Evolutionary conservation across 768 basidiomycete species (phyloP), one percentile per base, ranked within the genome.

Genomic region (Leccinum obscurum): DNA sequence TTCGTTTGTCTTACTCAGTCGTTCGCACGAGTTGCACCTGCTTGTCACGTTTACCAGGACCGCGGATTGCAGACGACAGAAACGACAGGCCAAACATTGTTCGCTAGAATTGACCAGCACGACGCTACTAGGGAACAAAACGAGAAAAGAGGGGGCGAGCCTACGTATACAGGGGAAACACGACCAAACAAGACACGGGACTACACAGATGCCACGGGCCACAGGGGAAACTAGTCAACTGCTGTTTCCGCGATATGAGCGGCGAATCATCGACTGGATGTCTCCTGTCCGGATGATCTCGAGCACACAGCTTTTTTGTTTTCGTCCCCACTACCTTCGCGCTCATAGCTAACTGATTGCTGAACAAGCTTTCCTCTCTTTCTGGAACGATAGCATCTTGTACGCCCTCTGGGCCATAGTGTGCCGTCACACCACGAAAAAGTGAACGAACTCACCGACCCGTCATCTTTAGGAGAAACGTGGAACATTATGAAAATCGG

Each of bases 401-500:
- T 99, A 99, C 76, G 95, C 96, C 14, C 83, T 99, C 2, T 87
- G 96, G 52, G 56, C 57, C n/a, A 44, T 41, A 26, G 41, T 10
- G 41, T n/a, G 53, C 52, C 46, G 24, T 20, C 50, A 24, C 17
- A 53, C 52, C 54, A 37, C 28, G 7, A 35, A 8, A 52, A 35
- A 44, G 41, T 10, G 41, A 44, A 44, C 9, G 32, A 30, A 52
- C 56, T 59, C 17, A 61, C 56, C 13, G 13, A 63, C 17, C 22
- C 1, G 49, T 41, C 51, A 14, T 37, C n/a, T 49, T 28, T 17
- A 98, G 95, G 96, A 57, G 96, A 99, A 78, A 98, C 96, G 54
- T 99, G 96, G 96, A 99, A 98, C 76, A 94, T 99, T 8, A 94
- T 98, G 89, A 98, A 98, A 78, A 98, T 99, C 57, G 95, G 95